phyloP scores from a whole-genome alignment of 306 rosid genomes.

The Canavalia gladiata region DNA sequence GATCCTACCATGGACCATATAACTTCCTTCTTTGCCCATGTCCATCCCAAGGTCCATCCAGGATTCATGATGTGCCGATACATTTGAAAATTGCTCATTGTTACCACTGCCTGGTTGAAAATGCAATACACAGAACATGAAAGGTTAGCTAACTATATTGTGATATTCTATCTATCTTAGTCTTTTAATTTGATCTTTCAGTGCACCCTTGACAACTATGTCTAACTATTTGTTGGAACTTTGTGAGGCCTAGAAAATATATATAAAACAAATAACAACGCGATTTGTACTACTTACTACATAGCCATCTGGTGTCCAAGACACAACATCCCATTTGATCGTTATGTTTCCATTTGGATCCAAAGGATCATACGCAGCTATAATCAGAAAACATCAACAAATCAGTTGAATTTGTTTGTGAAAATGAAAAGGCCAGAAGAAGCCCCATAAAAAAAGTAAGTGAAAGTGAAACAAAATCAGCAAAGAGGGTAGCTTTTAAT shows the following conservation, averaged over 20 bases:
- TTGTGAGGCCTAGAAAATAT: constrained; percentile 3
- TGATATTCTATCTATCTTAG: constrained; percentile 11
- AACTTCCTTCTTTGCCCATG: constrained; percentile 96
- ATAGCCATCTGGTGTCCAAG: constrained; percentile 98
- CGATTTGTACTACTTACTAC: constrained; percentile 69
- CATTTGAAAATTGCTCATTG: constrained; percentile 88
- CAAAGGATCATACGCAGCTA: constrained; percentile 92
- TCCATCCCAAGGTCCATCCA: constrained; percentile 91
- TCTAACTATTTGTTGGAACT: neutral
- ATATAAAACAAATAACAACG: constrained; percentile 17
- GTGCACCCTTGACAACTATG: neutral
- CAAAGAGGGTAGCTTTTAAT: neutral
- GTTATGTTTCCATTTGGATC: constrained; percentile 97
- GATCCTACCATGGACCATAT: constrained; percentile 90
- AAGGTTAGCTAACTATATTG: neutral
- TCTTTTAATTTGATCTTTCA: neutral
- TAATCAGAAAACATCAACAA: constrained; percentile 40
- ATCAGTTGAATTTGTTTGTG: constrained; percentile 14
- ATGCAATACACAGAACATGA: neutral
- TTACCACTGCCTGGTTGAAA: constrained; percentile 70
- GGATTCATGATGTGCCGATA: constrained; percentile 88
- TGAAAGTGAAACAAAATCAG: constrained; percentile 8
- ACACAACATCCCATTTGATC: constrained; percentile 91
- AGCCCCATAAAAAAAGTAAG: neutral
- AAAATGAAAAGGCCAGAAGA: neutral